Evolutionary conservation across 768 basidiomycete genomes (phyloP).

Genomic region (Rhodosporidiobolus sp.): DNA sequence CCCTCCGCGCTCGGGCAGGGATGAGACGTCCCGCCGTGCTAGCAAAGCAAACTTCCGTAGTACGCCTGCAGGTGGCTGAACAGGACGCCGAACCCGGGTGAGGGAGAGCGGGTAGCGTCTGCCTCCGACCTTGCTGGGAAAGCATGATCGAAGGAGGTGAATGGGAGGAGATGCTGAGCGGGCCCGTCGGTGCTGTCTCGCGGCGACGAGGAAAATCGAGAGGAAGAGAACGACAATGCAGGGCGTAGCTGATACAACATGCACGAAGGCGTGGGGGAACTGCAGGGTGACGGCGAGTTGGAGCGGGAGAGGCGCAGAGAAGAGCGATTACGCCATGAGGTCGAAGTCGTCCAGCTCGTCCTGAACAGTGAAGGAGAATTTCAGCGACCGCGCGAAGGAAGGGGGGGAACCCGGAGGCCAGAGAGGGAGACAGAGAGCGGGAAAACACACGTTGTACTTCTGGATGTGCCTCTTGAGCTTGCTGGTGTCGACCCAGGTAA

Average conservation of each 20-base stretch:
- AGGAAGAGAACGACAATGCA: background rate
- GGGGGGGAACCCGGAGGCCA: too few relatives aligned
- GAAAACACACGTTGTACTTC: conserved; percentile 94
- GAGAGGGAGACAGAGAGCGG: conserved; percentile 27
- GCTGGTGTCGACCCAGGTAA: conserved; percentile 98
- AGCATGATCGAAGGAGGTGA: too few relatives aligned
- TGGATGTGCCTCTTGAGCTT: conserved; percentile 94
- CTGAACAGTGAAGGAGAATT: background rate
- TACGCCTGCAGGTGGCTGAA: too few relatives aligned
- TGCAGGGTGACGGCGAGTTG: background rate
- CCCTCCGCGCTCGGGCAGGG: too few relatives aligned
- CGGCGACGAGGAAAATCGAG: too few relatives aligned
- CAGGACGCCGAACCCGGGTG: too few relatives aligned
- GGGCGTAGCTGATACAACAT: background rate
- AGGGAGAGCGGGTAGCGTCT: too few relatives aligned
- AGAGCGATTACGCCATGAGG: conserved; percentile 48
- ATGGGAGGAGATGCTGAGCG: too few relatives aligned
- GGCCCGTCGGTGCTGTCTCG: too few relatives aligned
- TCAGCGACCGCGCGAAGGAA: background rate
- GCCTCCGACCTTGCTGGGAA: too few relatives aligned
- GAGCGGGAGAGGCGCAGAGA: background rate
- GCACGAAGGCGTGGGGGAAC: background rate
- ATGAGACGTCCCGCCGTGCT: too few relatives aligned
- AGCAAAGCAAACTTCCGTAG: too few relatives aligned
- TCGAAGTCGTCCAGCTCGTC: conserved; percentile 89